Conservation (phyloP, 148 eudicot species). For the Arctostaphylos glauca region DNA sequence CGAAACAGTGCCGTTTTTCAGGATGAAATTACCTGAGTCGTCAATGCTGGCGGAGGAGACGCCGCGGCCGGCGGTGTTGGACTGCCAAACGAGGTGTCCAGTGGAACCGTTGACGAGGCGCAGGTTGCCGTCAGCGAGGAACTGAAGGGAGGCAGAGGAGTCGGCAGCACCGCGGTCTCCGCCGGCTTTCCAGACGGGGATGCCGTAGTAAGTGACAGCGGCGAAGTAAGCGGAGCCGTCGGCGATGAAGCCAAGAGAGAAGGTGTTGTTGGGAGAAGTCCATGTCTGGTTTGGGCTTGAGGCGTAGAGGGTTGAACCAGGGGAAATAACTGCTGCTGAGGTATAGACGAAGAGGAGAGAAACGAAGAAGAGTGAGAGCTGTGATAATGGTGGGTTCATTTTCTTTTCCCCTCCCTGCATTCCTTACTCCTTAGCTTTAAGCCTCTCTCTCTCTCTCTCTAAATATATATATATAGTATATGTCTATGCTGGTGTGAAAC, state of each 20-base stretch:
- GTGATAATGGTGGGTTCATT: constrained; percentile 8
- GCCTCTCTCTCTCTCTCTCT: too few relatives aligned
- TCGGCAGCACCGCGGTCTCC: background rate
- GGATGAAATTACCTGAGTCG: background rate
- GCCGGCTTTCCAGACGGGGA: constrained; percentile 51
- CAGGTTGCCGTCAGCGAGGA: background rate
- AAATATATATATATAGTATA: too few relatives aligned
- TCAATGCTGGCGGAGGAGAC: background rate
- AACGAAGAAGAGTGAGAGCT: background rate
- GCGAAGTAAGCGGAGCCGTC: constrained; percentile 31
- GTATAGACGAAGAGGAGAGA: constrained; percentile 12
- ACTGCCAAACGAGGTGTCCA: background rate
- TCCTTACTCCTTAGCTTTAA: too few relatives aligned
- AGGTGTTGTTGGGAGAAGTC: constrained; percentile 49
- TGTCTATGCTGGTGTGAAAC: too few relatives aligned
- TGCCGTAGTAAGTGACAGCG: constrained; percentile 44
- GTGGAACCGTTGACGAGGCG: constrained; percentile 4
- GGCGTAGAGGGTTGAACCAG: constrained; percentile 45
- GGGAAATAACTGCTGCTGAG: constrained; percentile 34
- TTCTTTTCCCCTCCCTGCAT: background rate
- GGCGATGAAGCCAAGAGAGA: constrained; percentile 52
- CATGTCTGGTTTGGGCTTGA: constrained; percentile 42
- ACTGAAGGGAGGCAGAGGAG: background rate
- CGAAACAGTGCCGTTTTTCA: background rate
- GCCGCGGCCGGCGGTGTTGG: background rate